Base-by-base conservation (phyloP, 2,329 filamentous ascomycete species). In the Aspergillus viridinutans region DNA sequence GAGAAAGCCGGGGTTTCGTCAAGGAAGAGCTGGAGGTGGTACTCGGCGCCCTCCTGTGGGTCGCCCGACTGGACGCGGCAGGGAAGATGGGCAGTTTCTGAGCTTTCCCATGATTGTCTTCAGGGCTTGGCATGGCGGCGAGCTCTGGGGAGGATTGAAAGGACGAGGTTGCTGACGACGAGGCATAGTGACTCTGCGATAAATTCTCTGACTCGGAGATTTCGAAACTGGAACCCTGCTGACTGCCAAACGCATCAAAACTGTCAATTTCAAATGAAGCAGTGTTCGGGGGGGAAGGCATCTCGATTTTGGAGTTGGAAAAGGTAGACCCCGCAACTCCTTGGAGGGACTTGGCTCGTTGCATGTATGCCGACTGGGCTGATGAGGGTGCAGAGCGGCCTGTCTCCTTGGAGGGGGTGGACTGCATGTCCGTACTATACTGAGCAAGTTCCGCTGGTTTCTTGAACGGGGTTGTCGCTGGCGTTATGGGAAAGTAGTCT, bases 401-500 rank as follows among this genome's bases (percentile, higher is more conserved):
- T 50, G 70, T 67, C 52, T 68, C 71, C 61, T 77, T 76, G 54
- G 69, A 70, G 32, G 77, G 75, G 23, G 75, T 76, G 25, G 70
- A 63, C 50, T 76, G 71, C 38, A 70, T 61, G 56, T 74, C 76
- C 60, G 70, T 70, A 60, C 70, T 70, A 54, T 75, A 73, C 48
- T 72, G 71, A 56, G 69, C 65, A 58, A 72, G 64, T 58, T 73
- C 71, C 59, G 70, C 69, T 53, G 72, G 69, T 63, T 70, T 68
- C 64, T 73, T 75, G 65, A 76, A 72, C 14, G 87, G 86, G 21
- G 85, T 89, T 53, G 85, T 83, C 65, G 82, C 83, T 53, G 88
- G 87, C 28, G 88, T 90, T 49, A 86, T 82, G 56, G 87, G 87
- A 62, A 84, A 83, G 65, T 85, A 87, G 62, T 77, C 86, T 86